Base-by-base conservation (phyloP, 129 eudicot genomes). In the Flaveria trinervia region DNA sequence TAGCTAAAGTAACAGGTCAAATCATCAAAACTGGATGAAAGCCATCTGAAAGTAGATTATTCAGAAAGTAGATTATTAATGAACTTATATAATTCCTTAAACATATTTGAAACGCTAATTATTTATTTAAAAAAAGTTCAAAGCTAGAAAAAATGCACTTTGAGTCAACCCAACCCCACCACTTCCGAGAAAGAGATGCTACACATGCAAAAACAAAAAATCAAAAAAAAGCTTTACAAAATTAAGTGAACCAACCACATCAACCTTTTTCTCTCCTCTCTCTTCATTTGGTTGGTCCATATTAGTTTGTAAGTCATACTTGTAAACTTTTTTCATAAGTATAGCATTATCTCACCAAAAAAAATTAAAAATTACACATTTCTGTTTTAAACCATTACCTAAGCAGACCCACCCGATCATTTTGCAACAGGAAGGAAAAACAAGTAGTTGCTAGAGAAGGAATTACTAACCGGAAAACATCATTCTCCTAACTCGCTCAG, bases 401-500 rank as follows among this genome's bases (percentile, higher is more conserved):
- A 14, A 28, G 15, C 39, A 23, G 14, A 8, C 68, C 45, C 69
- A 28, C 4, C 43, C 23, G 13, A 4, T 1, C 41, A 71, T 49
- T 71, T 51, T 56, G 30, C 36, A 71, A 65, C 69, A 49, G 18
- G 44, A 10, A 69, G 13, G 8, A 52, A 56, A 49, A 51, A 15
- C 43, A 71, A 23, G 41, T 73, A 46, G 5, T 52, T 52, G 70
- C 78, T 28, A 30, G 65, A 41, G 78, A 39, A 70, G 68, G 3
- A 69, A 54, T 18, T 56, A 75, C 57, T 14, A 78, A 91, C 98
- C 98, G 61, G 98, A 94, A 83, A 94, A 94, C 98, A 94, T 94
- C 98, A 90, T 91, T 84, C 97, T 87, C 79, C 98, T 77, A 73
- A 94, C 97, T 76, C 98, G 87, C 82, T 89, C 97, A 1, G 98